A percentile compares a stretch with the other conserved stretches of the same genome.
phyloP scores from a whole-genome alignment of 306 rosid genomes.

The Rosa multiflora region DNA sequence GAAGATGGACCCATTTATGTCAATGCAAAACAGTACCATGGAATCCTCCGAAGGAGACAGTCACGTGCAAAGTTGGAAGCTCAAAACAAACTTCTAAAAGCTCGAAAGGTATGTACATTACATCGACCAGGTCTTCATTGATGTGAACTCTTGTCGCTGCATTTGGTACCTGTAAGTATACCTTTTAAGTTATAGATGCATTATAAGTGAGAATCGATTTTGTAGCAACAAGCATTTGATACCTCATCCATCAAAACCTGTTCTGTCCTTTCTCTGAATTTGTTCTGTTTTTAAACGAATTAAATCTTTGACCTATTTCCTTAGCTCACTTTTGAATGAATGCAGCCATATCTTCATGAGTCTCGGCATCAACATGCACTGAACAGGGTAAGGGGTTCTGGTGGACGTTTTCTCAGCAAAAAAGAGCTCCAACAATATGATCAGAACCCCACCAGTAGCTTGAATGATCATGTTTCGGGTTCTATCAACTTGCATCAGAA shows the following conservation, averaged over 20 bases:
- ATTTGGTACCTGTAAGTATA: background rate
- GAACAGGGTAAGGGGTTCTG: constrained; percentile 83
- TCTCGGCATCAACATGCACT: constrained; percentile 87
- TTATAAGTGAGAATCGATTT: background rate
- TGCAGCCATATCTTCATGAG: constrained; percentile 96
- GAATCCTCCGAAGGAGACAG: constrained; percentile 85
- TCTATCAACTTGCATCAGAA: constrained; percentile 27
- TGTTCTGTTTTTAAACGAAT: background rate
- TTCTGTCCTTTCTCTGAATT: background rate
- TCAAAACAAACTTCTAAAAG: constrained; percentile 67
- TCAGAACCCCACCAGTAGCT: constrained; percentile 10
- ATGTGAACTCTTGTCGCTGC: constrained; percentile 2
- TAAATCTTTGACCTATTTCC: background rate
- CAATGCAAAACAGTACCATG: constrained; percentile 88
- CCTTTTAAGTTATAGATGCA: background rate
- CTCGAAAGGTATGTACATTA: constrained; percentile 58
- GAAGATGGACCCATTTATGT: constrained; percentile 89
- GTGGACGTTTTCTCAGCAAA: constrained; percentile 83
- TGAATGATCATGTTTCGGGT: constrained; percentile 18
- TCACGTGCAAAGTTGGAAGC: constrained; percentile 93
- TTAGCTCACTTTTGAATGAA: constrained; percentile 15
- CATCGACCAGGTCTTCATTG: background rate
- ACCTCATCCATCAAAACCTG: background rate
- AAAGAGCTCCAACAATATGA: constrained; percentile 47
- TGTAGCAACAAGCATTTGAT: background rate